These are phyloP conservation scores for Thamnidium elegans DNA, from an alignment of 192 early-diverging fungal species.

Conservation along the genomic window DNA sequence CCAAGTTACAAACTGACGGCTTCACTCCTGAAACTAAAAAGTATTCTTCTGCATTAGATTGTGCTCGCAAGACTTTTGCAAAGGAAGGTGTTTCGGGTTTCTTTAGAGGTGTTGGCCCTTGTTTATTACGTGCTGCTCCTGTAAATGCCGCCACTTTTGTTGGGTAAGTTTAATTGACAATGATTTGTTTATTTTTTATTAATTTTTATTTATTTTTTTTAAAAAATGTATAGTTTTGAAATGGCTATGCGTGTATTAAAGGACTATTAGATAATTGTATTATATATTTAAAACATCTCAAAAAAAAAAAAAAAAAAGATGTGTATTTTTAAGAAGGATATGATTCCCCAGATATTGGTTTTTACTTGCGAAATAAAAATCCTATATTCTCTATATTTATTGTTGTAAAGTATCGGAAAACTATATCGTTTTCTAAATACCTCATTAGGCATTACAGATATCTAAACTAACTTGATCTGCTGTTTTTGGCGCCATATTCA, in stretches of 20 bases:
- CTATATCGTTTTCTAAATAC: no score
- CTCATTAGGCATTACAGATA: no score
- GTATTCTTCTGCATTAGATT: constrained; percentile 78
- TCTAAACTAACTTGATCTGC: no score
- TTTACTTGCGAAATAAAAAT: no score
- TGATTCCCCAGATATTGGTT: no score
- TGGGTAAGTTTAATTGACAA: constrained; percentile 44
- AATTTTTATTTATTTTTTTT: constrained; percentile 3
- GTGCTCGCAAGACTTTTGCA: constrained; percentile 72
- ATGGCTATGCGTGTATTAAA: constrained; percentile 47
- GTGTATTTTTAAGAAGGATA: no score
- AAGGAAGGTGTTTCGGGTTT: constrained; percentile 83
- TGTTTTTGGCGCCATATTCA: no score
- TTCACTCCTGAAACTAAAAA: constrained; percentile 62
- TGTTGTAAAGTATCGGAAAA: no score
- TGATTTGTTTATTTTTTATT: neutral
- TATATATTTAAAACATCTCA: no score
- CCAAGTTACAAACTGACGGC: constrained; percentile 90
- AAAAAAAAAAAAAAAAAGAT: no score
- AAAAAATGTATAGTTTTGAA: constrained; percentile 53
- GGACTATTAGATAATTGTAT: no score
- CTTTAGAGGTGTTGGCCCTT: constrained; percentile 80
- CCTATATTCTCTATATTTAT: no score
- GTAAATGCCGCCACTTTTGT: constrained; percentile 93
- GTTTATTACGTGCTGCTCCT: constrained; percentile 90